Evolutionary conservation across 1,284 basidiomycete species (phyloP).

Genomic region (Rhodotorula sp.): DNA sequence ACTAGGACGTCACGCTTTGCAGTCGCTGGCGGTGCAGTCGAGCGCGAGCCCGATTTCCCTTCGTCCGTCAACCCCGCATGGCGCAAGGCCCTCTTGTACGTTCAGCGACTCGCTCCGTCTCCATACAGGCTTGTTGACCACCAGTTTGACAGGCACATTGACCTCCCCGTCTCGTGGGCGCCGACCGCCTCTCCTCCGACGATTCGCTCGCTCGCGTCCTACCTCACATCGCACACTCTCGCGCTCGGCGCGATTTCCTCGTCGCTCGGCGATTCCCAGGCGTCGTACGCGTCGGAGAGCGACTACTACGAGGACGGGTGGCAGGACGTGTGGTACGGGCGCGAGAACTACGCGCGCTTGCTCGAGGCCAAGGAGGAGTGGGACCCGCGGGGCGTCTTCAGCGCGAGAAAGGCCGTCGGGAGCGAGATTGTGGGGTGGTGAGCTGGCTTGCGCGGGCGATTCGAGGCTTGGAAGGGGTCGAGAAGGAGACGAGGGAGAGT

Average conservation of each 20-base stretch:
- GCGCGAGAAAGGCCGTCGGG: slow-evolving; percentile 9
- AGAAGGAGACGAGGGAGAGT: too few species aligned
- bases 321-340: slow-evolving; percentile 20
- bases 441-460: neutral
- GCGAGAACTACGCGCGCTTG: slow-evolving; percentile 26
- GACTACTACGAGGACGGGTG: slow-evolving; percentile 29
- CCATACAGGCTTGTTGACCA: too few species aligned
- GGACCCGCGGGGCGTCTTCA: slow-evolving; percentile 25
- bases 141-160: slow-evolving; percentile 11
- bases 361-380: slow-evolving; percentile 24
- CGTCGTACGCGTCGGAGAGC: slow-evolving; percentile 22
- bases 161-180: slow-evolving; percentile 24
- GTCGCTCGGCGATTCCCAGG: slow-evolving; percentile 1
- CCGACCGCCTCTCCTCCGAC: neutral
- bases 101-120: neutral
- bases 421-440: slow-evolving; percentile 26
- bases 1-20: neutral
- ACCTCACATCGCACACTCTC: slow-evolving; percentile 18
- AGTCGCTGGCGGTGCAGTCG: slow-evolving; percentile 23
- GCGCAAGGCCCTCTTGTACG: slow-evolving; percentile 20
- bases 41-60: slow-evolving; percentile 13
- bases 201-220: slow-evolving; percentile 10
- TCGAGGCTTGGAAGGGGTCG: neutral
- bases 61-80: slow-evolving; percentile 28
- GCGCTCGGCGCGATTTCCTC: slow-evolving; percentile 11